These are phyloP conservation scores for Hydrangea macrophylla DNA, from an alignment of 148 eudicot species.

Conservation along the genomic window DNA sequence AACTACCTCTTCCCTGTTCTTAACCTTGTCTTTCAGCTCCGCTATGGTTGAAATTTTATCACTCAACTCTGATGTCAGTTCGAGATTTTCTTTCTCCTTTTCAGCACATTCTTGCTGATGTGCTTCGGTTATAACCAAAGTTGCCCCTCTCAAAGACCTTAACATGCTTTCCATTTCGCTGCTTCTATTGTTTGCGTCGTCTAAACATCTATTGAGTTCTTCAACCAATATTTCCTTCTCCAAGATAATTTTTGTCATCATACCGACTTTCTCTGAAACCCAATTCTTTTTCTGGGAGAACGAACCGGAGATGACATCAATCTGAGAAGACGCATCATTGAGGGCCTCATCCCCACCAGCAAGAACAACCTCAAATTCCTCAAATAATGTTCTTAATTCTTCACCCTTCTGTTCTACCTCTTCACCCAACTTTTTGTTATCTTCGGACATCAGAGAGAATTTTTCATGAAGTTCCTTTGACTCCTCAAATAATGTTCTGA, in stretches of 20 bases:
- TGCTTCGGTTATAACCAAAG: constrained; percentile 65
- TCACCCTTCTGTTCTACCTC: constrained; percentile 47
- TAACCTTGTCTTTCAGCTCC: constrained; percentile 39
- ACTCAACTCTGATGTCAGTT: constrained; percentile 43
- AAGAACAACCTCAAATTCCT: constrained; percentile 66
- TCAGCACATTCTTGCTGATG: constrained; percentile 67
- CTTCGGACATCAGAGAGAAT: constrained; percentile 25
- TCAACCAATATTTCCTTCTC: constrained; percentile 62
- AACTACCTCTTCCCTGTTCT: constrained; percentile 35
- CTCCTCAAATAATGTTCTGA: constrained; percentile 40
- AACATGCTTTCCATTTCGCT: constrained; percentile 73
- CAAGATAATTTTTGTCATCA: constrained; percentile 46
- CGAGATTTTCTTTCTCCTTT: constrained; percentile 54
- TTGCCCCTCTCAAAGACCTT: constrained; percentile 85
- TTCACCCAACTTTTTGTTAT: constrained; percentile 45
- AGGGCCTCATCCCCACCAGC: constrained; percentile 67
- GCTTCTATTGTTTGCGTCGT: constrained; percentile 58
- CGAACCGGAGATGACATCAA: constrained; percentile 42
- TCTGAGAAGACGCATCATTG: constrained; percentile 52
- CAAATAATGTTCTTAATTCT: constrained; percentile 32
- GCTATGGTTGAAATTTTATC: constrained; percentile 25
- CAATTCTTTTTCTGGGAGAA: constrained; percentile 29
- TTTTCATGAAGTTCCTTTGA: constrained; percentile 57
- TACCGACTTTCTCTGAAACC: constrained; percentile 60
- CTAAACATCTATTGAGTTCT: constrained; percentile 57